A percentile compares a stretch with the other conserved stretches of the same genome.
Conservation (phyloP, 208 protist genomes). For the Phytomonas sp. region DNA sequence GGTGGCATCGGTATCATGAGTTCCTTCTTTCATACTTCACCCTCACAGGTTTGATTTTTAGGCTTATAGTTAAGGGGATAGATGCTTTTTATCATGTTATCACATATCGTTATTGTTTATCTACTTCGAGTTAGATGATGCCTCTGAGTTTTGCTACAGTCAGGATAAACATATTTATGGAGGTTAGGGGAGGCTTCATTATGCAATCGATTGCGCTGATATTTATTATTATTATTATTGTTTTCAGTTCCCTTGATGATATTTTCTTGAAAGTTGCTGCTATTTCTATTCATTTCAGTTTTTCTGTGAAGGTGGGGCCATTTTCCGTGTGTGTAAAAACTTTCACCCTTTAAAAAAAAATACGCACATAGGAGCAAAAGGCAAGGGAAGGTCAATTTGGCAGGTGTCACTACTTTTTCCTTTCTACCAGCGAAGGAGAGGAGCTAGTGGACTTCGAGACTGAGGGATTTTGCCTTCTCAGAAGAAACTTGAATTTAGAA, state of each 20-base stretch:
- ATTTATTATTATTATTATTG: background rate
- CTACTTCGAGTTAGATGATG: background rate
- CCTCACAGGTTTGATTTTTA: background rate
- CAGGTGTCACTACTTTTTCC: background rate
- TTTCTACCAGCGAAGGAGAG: background rate
- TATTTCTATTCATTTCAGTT: conserved; percentile 12
- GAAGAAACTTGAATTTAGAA: background rate
- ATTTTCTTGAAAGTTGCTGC: conserved; percentile 2
- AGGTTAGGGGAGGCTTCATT: background rate
- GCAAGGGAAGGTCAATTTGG: background rate
- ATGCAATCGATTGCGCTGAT: background rate
- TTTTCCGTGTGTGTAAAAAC: background rate
- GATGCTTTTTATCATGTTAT: background rate
- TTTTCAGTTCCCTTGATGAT: background rate
- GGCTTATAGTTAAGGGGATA: background rate
- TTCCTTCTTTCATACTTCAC: background rate
- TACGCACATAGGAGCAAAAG: too few relatives aligned
- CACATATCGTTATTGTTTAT: background rate
- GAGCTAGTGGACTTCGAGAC: background rate
- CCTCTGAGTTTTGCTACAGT: background rate
- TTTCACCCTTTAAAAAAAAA: background rate
- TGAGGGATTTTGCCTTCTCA: background rate
- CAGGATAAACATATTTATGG: background rate
- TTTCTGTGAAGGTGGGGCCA: background rate
- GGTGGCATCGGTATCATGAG: background rate